These are phyloP conservation scores for Metschnikowia noctiluminum DNA, from an alignment of 805 yeast genomes.

Conservation along the genomic window DNA sequence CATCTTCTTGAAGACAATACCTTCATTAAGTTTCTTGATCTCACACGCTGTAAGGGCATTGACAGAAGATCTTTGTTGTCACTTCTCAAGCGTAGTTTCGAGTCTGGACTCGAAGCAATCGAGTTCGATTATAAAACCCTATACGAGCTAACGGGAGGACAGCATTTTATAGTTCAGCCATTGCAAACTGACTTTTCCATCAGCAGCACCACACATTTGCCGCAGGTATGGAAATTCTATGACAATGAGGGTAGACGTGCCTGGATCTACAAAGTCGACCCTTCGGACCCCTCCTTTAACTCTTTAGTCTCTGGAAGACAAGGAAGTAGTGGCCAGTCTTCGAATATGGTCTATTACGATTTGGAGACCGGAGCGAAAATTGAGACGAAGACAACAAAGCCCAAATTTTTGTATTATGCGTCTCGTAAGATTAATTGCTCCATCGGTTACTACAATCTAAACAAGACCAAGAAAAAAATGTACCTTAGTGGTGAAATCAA, in stretches of 20 bases:
- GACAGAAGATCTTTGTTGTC: slow-evolving; percentile 50
- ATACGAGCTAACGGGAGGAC: slow-evolving; percentile 45
- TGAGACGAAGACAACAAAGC: slow-evolving; percentile 42
- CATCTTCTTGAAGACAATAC: slow-evolving; percentile 29
- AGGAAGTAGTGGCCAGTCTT: slow-evolving; percentile 11
- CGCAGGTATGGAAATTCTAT: slow-evolving; percentile 47
- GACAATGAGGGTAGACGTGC: slow-evolving; percentile 74
- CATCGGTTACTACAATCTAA: slow-evolving; percentile 46
- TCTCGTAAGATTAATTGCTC: slow-evolving; percentile 53
- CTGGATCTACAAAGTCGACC: slow-evolving; percentile 61
- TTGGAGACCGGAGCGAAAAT: slow-evolving; percentile 61
- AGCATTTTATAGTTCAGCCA: slow-evolving; percentile 28
- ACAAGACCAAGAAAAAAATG: slow-evolving; percentile 29
- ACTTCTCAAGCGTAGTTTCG: slow-evolving; percentile 28
- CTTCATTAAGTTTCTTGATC: slow-evolving; percentile 55
- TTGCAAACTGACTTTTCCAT: slow-evolving; percentile 28
- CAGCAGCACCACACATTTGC: slow-evolving; percentile 21
- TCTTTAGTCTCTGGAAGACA: slow-evolving; percentile 19
- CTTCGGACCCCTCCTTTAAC: slow-evolving; percentile 31
- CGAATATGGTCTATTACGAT: slow-evolving; percentile 56
- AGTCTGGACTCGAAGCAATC: slow-evolving; percentile 46
- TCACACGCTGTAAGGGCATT: slow-evolving; percentile 59
- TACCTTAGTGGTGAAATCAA: slow-evolving; percentile 27
- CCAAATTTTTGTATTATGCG: slow-evolving; percentile 50
- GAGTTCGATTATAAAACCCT: slow-evolving; percentile 63